Base-by-base conservation (phyloP, 176 grass and related monocot genomes). In the Coix lacrymajobi region DNA sequence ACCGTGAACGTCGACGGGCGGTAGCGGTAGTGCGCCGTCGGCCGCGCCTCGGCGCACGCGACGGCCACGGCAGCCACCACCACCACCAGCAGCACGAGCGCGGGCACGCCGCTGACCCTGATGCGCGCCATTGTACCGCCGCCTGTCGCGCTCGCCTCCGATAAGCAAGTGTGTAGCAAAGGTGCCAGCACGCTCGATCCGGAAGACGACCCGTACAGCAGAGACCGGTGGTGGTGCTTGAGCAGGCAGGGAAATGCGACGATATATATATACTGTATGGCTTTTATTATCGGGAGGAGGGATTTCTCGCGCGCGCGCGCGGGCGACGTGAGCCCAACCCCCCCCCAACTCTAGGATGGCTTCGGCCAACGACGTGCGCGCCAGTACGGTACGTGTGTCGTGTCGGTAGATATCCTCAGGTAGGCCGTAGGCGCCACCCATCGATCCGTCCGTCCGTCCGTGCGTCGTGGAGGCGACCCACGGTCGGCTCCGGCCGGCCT, bases 1-100 rank as follows among this genome's bases (percentile, higher is more conserved):
- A 93, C 75, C n/a, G 87, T 89, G 81, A 95, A 90, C 65, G 43
- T 81, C 22, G 76, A 8, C 54, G 56, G 80, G 51, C 62, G 62
- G 52, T 57, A 13, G 36, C 7, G 6, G 87, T 65, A 48, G 62
- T 11, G n/a, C n/a, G n/a, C 41, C 77, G 77, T 73, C 39, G 0
- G 4, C 65, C 60, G 29, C 17, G 71, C 87, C 0, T 79, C 76
- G 40, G 69, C 81, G 44, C 84, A 24, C 63, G 14, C 33, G 78
- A 54, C 72, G 28, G 13, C 76, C 67, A 34, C 22, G 3, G 38
- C 39, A 36, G 45, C 45, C 14, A 68, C 78, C 29, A 49, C 76
- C 41, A 78, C 30, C 75, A 49, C 76, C 41, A 78, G 25, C 75
- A 91, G 32, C 48, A 52, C 79, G 49, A 91, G 52, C 25, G 51